These are phyloP conservation scores for Daldinia childiae DNA, from an alignment of 495 filamentous ascomycete species.

Conservation along the genomic window DNA sequence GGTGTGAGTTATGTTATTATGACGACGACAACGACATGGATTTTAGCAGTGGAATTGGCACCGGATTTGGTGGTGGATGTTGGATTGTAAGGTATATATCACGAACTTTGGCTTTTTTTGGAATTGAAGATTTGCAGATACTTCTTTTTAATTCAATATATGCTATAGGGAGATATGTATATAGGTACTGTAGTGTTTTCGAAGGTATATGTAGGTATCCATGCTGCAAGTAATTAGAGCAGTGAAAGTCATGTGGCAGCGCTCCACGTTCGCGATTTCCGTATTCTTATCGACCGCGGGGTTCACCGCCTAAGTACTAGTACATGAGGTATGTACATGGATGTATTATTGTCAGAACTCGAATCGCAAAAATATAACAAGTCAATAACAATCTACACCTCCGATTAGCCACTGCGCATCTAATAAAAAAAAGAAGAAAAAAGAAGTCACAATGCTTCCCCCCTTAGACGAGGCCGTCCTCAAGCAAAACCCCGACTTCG, in stretches of 20 bases:
- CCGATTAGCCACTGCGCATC: background rate
- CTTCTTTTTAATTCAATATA: background rate
- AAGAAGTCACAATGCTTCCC: constrained; percentile 65
- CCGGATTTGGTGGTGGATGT: background rate
- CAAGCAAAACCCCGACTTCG: constrained; percentile 70
- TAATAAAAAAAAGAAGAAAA: constrained; percentile 13
- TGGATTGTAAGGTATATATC: background rate
- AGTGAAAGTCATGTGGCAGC: constrained; percentile 33
- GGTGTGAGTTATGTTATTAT: background rate
- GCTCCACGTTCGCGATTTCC: constrained; percentile 35
- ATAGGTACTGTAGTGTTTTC: background rate
- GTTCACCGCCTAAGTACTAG: constrained; percentile 16
- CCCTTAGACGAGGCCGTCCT: constrained; percentile 70
- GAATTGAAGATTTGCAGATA: background rate
- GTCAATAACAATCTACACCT: too few species aligned
- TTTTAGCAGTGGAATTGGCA: background rate
- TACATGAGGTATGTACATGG: background rate
- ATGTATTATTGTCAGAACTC: too few species aligned
- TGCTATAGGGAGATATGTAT: background rate
- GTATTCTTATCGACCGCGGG: constrained; percentile 19
- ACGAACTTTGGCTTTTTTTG: background rate
- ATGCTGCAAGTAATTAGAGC: background rate
- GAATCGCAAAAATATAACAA: too few species aligned
- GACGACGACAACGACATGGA: background rate
- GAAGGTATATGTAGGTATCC: background rate